Conservation (phyloP, 352 stramenopile genomes). For the Phytophthora hibernalis region DNA sequence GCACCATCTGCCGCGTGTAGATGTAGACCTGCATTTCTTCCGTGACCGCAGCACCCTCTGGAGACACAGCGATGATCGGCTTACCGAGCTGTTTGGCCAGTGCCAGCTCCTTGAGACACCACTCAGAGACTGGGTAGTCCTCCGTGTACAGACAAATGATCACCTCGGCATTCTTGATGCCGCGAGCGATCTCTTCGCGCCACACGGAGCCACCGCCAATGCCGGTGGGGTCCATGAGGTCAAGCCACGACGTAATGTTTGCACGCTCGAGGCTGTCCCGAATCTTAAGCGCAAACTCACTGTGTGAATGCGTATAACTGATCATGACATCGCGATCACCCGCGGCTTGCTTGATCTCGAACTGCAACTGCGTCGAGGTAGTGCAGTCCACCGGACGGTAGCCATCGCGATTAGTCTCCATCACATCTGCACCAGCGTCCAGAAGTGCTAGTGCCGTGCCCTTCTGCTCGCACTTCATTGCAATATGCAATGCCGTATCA, state of each 20-base stretch:
- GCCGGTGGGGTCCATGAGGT: constrained; percentile 82
- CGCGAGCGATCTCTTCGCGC: constrained; percentile 82
- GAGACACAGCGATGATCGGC: constrained; percentile 75
- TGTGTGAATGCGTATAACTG: constrained; percentile 86
- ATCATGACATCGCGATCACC: constrained; percentile 90
- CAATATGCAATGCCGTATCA: constrained; percentile 78
- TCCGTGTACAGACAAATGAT: constrained; percentile 80
- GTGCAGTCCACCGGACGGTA: constrained; percentile 81
- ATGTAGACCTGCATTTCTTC: constrained; percentile 88
- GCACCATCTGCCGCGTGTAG: constrained; percentile 85
- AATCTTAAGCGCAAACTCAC: constrained; percentile 76
- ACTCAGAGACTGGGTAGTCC: constrained; percentile 76
- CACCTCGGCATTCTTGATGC: constrained; percentile 77
- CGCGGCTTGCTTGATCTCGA: constrained; percentile 81
- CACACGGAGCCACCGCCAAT: constrained; percentile 84
- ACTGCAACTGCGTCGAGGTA: constrained; percentile 83
- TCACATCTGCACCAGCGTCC: constrained; percentile 62
- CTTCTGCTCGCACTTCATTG: constrained; percentile 76
- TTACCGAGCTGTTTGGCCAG: constrained; percentile 74
- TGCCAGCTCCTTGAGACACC: constrained; percentile 84
- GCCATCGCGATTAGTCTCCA: constrained; percentile 70
- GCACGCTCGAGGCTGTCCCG: constrained; percentile 73
- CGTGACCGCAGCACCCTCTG: constrained; percentile 59
- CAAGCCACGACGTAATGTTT: constrained; percentile 81
- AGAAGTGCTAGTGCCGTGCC: constrained; percentile 68